Evolutionary conservation across 495 filamentous ascomycete species (phyloP), one percentile per base, ranked within the genome.

Genomic region (Cetradonia linearis): DNA sequence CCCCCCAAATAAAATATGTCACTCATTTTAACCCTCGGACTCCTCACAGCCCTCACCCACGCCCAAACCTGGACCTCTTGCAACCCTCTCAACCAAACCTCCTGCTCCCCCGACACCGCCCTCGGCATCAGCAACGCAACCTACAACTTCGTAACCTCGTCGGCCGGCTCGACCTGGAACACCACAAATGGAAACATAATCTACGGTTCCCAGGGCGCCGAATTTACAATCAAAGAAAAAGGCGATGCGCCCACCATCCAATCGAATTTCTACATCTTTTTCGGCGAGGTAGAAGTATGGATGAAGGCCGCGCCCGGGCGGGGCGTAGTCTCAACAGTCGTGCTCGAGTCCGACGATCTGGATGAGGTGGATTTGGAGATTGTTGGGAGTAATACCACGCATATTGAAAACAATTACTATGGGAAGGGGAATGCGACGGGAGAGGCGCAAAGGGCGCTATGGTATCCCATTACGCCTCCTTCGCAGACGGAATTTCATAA

Each of bases 351-450:
- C 11, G 92, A 95, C 70, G 82, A 85, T 62, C 81, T 95, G 14
- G 93, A 98, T 71, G 93, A 98, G 73, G 89, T 98, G 67, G 93
- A 96, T 71, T 89, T 89, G 80, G 83, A 85, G 66, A 79, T 82
- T 77, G 69, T 78, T 54, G 81, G 80, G 50, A 76, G 70, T 31
- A 75, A 80, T 60, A 72, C 76, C 57, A 78, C 66, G 55, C 70
- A 84, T 56, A 86, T 94, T 16, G 88, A 96, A 73, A 86, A 83
- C 69, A 96, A 98, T 74, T 98, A 91, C 76, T 98, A 92, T 69
- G 86, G 88, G 69, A 94, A 96, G 75, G 93, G 92, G 16, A 83
- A 88, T 56, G 87, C 85, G 1, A 77, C 79, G 11, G 91, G 86
- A 65, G 49, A 56, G 11, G 48, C 56, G 66, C 81, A 87, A 70